Evolutionary conservation across 345 rosid species (phyloP), one percentile per base, ranked within the genome.

Genomic region (Fremontodendron californicum): DNA sequence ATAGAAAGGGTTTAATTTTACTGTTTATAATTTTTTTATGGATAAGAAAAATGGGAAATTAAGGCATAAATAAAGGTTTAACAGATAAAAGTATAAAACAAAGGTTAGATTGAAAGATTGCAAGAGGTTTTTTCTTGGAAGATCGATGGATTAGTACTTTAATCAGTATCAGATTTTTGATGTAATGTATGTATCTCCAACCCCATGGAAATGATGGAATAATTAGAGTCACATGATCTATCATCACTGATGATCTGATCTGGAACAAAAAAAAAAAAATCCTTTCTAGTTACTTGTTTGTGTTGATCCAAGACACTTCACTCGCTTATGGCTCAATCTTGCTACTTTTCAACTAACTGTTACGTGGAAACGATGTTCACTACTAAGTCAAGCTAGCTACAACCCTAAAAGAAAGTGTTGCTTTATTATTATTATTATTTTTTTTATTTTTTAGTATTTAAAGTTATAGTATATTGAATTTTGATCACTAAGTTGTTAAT

Each of bases 91-190:
- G n/a, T n/a, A n/a, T n/a, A n/a, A n/a, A n/a, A n/a, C n/a, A n/a
- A n/a, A n/a, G n/a, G 9, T 19, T 54, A n/a, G 3, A 60, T 27
- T 12, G 37, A 60, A 60, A 12, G 19, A 13, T 60, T 27, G n/a
- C 64, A 60, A 13, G n/a, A n/a, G 39, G 2, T 2, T 46, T 46
- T 27, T 60, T 29, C 2, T 60, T 60, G 64, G 37, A 29, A 46
- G 57, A 27, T 70, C 46, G 74, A 71, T 71, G 60, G 75, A 69
- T 43, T 25, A 25, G 75, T 71, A 49, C 61, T 33, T 51, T 68
- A 23, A 68, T 68, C 9, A 45, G 75, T 35, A 19, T 27, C 75
- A 31, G 6, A 51, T 33, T 18, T 33, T 52, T 51, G 62, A 71
- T 71, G 62, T 10, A 51, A 33, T 71, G 43, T 31, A 48, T 48